Percentiles rank a stretch among this genome's conserved stretches.
Evolutionary conservation across 1,284 basidiomycete species (phyloP).

Genomic region (Leccinum fallax): DNA sequence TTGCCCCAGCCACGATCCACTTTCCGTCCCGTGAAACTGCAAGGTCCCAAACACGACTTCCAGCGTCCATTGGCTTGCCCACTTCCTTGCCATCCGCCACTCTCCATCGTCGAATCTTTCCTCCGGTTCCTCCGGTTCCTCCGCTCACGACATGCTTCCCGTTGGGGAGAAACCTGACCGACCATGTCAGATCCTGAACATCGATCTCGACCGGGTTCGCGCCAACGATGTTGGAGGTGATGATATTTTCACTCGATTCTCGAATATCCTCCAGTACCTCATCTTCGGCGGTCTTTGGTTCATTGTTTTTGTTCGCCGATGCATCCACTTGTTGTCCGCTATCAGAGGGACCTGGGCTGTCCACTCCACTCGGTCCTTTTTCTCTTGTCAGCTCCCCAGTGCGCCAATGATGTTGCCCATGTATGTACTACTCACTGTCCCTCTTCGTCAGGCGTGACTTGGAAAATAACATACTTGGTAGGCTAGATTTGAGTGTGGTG

Average conservation of each 20-base stretch:
- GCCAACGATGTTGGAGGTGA: neutral
- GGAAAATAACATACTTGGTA: neutral
- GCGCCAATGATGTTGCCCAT: neutral
- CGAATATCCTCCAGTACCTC: neutral
- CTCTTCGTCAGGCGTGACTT: neutral
- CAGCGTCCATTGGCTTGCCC: neutral
- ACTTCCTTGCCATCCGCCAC: neutral
- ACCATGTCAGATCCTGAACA: neutral
- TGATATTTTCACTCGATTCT: neutral
- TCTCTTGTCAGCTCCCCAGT: neutral
- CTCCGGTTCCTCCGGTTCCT: neutral
- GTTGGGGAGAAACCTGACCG: neutral
- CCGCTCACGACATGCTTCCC: neutral
- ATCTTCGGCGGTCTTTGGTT: neutral
- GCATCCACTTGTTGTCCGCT: neutral
- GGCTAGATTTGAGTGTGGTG: neutral
- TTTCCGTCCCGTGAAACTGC: neutral
- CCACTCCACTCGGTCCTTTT: neutral
- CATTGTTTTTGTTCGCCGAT: neutral
- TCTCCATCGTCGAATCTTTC: neutral
- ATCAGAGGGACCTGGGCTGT: neutral
- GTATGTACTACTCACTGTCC: neutral
- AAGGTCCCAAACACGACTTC: neutral
- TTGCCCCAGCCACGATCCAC: neutral
- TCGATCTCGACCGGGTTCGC: neutral